Evolutionary conservation across 1,284 basidiomycete genomes (phyloP), one percentile per base, ranked within the genome.

Genomic region (Uromyces viciae-fabae): DNA sequence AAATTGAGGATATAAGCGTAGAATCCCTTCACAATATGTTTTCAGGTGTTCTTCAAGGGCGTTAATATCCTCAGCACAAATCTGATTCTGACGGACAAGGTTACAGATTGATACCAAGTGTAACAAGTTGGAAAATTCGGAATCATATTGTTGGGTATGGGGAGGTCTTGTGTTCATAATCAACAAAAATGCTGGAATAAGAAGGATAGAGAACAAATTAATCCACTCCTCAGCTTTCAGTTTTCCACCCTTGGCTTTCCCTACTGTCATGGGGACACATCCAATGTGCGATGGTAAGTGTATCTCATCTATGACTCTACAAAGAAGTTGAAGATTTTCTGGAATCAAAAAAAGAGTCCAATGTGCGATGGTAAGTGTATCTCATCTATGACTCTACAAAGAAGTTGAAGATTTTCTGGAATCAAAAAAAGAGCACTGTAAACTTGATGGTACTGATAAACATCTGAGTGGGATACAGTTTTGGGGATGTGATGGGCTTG

Each of bases 181-280:
- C n/a, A 28, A 19, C 28, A 76, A 22, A 38, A 76, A n/a, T 15
- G 75, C 40, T 22, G 75, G 75, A 31, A 76, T 49, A 0, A 76
- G 40, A 4, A 76, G n/a, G 15, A 60, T 31, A 7, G 33, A 22
- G 22, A 60, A 75, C 25, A 62, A 28, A n/a, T 36, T 40, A 4
- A 74, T 40, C 72, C 72, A 74, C 22, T 74, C 54, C 14, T 74
- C 72, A 15, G 73, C 73, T 56, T 75, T 75, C 8, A 75, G 43
- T 42, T 75, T 75, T 31, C 73, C 73, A 42, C 73, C 73, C 31
- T 58, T 60, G 11, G 54, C 42, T n/a, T 22, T 42, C 8, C 73
- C 73, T 36, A 75, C 56, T 33, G 54, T 75, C 22, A 8, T 2
- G 8, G 73, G 73, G 2, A 75, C 73, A 9, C 56, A 19, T 8